phyloP scores from a whole-genome alignment of 2,329 filamentous ascomycete species.

The Apiospora arundinis region DNA sequence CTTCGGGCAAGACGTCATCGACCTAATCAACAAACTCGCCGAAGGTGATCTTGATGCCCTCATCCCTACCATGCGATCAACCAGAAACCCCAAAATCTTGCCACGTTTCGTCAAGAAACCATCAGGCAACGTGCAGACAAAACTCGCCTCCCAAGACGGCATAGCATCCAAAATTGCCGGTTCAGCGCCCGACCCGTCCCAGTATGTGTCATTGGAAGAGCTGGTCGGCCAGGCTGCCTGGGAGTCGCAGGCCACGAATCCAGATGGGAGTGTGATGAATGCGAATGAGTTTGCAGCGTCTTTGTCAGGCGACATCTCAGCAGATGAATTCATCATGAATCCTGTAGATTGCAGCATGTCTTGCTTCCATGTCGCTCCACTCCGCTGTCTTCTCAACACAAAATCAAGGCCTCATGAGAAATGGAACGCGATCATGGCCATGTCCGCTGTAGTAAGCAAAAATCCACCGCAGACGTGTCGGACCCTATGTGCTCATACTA shows the following conservation, averaged over 20 bases:
- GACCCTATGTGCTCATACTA: background rate
- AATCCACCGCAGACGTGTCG: background rate
- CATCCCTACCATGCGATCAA: background rate
- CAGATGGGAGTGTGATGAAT: background rate
- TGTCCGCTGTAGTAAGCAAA: conserved; percentile 22
- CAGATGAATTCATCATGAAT: background rate
- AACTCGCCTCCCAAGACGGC: background rate
- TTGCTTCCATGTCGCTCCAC: background rate
- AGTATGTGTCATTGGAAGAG: background rate
- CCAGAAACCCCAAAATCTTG: background rate
- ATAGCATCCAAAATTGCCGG: background rate
- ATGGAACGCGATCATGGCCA: background rate
- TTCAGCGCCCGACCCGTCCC: background rate
- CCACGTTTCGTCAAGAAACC: background rate
- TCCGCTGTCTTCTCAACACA: conserved; percentile 1
- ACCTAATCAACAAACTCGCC: too few species aligned
- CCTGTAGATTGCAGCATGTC: background rate
- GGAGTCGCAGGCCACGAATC: background rate
- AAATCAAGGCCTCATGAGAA: background rate
- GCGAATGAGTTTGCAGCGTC: background rate
- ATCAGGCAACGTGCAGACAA: background rate
- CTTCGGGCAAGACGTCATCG: background rate
- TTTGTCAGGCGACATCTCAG: too few species aligned
- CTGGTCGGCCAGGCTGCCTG: background rate
- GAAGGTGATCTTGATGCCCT: background rate